Base-by-base conservation (phyloP, 306 rosid species). In the Luffa acutangula region DNA sequence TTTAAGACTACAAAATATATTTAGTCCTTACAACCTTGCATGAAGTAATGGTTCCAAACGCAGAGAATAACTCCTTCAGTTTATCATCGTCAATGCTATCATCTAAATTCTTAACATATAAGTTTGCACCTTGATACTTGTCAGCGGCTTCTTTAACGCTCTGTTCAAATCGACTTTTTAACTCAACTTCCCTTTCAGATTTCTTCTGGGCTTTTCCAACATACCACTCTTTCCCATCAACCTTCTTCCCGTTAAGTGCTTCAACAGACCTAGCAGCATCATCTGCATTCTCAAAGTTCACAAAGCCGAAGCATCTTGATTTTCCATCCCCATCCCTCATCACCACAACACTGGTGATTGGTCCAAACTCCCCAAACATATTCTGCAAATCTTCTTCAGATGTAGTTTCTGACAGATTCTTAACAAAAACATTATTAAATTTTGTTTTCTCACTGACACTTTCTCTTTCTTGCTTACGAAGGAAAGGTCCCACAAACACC, bases 401-500 rank as follows among this genome's bases (percentile, higher is more conserved):
- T 46, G 94, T 91, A 58, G 88, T 82, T 36, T 96, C 99, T 2
- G 96, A 81, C 5, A 93, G 84, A 82, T 96, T 96, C 91, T 96
- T 96, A 0, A 96, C 92, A 87, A 89, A 96, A 66, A 96, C 98
- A 83, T 96, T 93, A 85, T 90, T 90, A 79, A 96, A 96, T 37
- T 81, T 91, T 1, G 83, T 84, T 81, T 88, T 93, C 74, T 91
- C 97, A 67, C 31, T 3, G 17, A 74, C 60, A 84, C 77, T 64
- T 0, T 96, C 99, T 78, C 99, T 87, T 87, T 96, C 99, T 85
- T 93, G 99, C 88, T 96, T 96, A 83, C 98, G 99, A 76, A 90
- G 94, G 85, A 96, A 96, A 78, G 99, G 99, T 34, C 99, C 99
- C 76, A 96, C 99, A 86, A 56, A 96, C 42, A 96, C 99, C 89